A percentile compares a stretch with the other conserved stretches of the same genome.
Evolutionary conservation across 1,139 yeast species (phyloP).

Genomic region (Hansenula sp.): DNA sequence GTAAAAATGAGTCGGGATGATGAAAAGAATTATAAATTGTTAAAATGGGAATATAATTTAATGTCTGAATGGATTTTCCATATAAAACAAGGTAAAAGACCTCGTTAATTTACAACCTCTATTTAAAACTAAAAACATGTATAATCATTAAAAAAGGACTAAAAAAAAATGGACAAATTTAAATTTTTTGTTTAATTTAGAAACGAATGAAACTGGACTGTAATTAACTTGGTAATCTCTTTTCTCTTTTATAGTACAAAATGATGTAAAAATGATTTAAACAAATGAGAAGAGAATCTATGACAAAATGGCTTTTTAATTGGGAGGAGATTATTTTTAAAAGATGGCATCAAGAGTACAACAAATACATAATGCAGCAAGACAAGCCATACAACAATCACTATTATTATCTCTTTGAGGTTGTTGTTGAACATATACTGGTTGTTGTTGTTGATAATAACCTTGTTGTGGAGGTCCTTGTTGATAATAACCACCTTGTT

Average conservation of each 20-base stretch:
- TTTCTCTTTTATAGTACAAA: no score
- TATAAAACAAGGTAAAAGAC: not conserved
- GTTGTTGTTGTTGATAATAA: constrained; percentile 54
- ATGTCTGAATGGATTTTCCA: constrained; percentile 6
- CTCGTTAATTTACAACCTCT: not conserved
- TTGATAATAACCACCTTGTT: constrained; percentile 33
- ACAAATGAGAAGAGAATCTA: not conserved
- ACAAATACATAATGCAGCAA: constrained; percentile 71
- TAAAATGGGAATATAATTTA: constrained; percentile 13
- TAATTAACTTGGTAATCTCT: no score
- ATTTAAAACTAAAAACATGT: not conserved
- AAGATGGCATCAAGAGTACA: constrained; percentile 67
- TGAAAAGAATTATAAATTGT: not conserved
- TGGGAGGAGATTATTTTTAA: constrained; percentile 25
- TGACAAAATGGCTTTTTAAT: not conserved
- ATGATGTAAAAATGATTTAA: no score
- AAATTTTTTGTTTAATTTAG: no score
- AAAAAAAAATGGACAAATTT: no score
- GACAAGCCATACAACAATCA: constrained; percentile 63
- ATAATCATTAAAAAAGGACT: not conserved
- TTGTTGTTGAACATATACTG: constrained; percentile 61
- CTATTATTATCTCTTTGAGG: constrained; percentile 35
- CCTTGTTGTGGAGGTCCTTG: constrained; percentile 34
- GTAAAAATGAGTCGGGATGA: not conserved
- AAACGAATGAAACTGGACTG: no score